Percentiles rank a stretch among this genome's conserved stretches.
Conservation (phyloP, 2,329 filamentous ascomycete species). For the Epichloe amarillans region DNA sequence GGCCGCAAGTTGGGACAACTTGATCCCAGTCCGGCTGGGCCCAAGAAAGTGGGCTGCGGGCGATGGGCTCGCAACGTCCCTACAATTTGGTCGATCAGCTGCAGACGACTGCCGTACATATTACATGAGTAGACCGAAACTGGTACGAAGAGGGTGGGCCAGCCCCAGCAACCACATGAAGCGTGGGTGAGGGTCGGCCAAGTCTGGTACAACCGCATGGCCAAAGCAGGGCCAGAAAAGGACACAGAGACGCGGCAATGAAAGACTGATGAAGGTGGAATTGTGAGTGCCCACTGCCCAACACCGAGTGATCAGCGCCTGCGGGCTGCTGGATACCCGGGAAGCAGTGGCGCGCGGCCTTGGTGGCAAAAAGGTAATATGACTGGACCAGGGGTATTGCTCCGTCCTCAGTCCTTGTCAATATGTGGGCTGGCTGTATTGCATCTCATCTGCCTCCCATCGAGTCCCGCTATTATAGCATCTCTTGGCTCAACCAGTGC, state of each 20-base stretch:
- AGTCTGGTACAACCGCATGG: background rate
- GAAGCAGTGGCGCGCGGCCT: background rate
- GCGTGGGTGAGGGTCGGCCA: background rate
- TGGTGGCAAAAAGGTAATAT: constrained; percentile 2
- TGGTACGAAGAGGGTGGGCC: background rate
- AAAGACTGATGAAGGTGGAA: background rate
- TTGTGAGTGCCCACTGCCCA: background rate
- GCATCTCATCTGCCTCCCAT: background rate
- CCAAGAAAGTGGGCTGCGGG: background rate
- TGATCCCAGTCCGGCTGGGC: background rate
- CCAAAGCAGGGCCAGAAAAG: constrained; percentile 2
- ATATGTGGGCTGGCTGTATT: background rate
- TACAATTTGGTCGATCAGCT: constrained; percentile 2
- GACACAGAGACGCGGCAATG: background rate
- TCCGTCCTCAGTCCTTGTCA: background rate
- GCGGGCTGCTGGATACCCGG: constrained; percentile 5
- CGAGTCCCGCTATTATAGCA: background rate
- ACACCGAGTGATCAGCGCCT: constrained; percentile 2
- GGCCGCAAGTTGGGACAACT: background rate
- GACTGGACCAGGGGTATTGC: constrained; percentile 1
- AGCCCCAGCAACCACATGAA: background rate
- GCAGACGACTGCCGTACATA: background rate
- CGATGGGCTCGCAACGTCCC: constrained; percentile 1
- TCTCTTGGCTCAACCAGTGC: background rate
- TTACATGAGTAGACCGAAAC: background rate